phyloP scores from a whole-genome alignment of 2,329 filamentous ascomycete species.

The Calonectria leucothoes region DNA sequence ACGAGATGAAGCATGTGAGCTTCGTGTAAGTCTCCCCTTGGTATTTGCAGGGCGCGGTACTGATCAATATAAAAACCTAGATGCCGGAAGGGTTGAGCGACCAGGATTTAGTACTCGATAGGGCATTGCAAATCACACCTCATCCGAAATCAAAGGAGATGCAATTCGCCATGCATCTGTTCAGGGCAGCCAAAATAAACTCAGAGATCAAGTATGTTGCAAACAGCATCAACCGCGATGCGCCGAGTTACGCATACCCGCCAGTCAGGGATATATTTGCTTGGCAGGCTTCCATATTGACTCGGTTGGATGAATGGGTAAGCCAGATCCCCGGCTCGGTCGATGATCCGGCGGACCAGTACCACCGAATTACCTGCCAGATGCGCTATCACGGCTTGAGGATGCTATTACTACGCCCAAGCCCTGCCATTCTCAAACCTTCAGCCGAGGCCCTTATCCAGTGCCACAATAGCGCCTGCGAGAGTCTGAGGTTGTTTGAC shows the following conservation, averaged over 20 bases:
- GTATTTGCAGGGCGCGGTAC: accelerated
- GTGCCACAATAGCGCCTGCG: constrained; percentile 57
- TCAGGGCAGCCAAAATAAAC: constrained; percentile 60
- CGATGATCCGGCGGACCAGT: constrained; percentile 24
- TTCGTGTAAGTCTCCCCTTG: constrained; percentile 51
- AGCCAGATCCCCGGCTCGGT: constrained; percentile 46
- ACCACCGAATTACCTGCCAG: constrained; percentile 51
- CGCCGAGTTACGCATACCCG: constrained; percentile 61
- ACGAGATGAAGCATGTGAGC: constrained; percentile 65
- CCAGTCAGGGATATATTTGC: constrained; percentile 54
- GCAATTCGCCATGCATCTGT: constrained; percentile 60
- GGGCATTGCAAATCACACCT: background rate
- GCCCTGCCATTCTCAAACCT: constrained; percentile 62
- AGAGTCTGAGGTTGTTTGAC: constrained; percentile 54
- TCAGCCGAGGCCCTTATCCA: constrained; percentile 50
- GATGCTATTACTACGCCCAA: constrained; percentile 62
- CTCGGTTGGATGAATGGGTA: constrained; percentile 54
- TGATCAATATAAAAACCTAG: constrained; percentile 34
- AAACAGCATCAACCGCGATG: constrained; percentile 61
- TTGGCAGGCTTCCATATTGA: constrained; percentile 59
- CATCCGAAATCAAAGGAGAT: constrained; percentile 39
- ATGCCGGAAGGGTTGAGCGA: constrained; percentile 44
- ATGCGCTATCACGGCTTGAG: constrained; percentile 60
- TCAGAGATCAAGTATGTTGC: constrained; percentile 69
- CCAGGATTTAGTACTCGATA: constrained; percentile 23